Evolutionary conservation across 495 filamentous ascomycete genomes (phyloP), one percentile per base, ranked within the genome.

Genomic region (Xylaria bambusicola): DNA sequence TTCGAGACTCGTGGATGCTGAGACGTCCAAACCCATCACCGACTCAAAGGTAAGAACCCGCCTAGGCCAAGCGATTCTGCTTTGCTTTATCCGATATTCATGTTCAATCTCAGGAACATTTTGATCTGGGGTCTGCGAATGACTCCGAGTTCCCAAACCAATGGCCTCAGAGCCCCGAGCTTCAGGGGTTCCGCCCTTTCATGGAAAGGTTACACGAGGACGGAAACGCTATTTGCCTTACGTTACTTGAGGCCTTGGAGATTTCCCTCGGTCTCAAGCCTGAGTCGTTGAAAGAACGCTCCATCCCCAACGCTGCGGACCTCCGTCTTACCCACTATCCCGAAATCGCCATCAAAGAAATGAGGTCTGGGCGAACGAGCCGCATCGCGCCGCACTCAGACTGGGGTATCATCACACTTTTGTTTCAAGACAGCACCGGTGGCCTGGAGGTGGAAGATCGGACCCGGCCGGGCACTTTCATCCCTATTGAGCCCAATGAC

Each of bases 251-350:
- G 21, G 66, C 67, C 6, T 64, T 70, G 17, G 68, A 60, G 27
- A 35, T 62, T 33, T 58, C 48, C 20, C 38, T 66, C 10, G 44
- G 31, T 17, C 48, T 67, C 18, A 44, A 13, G 6, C 31, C 36
- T 18, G 62, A 52, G 17, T 62, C 51, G 8, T 29, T 63, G 1
- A 45, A 27, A 20, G 40, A 52, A 18, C 36, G 38, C 44, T 63
- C 59, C 27, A 42, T 51, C 35, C 56, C 50, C 17, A 50, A 50
- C 29, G 47, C 47, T 10, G 47, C 47, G n/a, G 84, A 87, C 60
- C 70, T 87, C 0, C 79, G 86, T 6, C 68, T 88, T 4, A 72
- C 86, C 9, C 82, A 87, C 58, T 88, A 88, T 58, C 82, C 84
- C 2, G 71, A 79, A 7, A 67, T 85, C 7, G 73, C 80, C 13